Base-by-base conservation (phyloP, 768 basidiomycete genomes). In the Sarcodon sp. region DNA sequence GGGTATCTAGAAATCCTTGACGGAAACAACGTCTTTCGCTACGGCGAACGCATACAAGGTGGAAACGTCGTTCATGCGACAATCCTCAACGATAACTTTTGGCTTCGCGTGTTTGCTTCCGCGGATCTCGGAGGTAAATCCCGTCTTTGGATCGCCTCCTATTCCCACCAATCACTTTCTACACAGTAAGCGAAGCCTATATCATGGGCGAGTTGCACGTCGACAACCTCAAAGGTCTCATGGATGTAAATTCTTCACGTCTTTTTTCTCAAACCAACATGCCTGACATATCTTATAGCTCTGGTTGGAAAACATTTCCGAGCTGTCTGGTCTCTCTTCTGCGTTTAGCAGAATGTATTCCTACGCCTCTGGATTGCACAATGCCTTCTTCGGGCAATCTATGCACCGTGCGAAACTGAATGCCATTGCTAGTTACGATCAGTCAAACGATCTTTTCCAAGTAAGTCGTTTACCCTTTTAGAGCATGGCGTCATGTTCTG, bases 391-490 rank as follows among this genome's bases (percentile, higher is more conserved):
- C 38, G 84, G 85, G 11, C 85, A 87, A 58, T 82, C 83, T 4
- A 76, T 69, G 41, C 74, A 79, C 1, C 78, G 81, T 58, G 80
- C 85, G 11, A 76, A 83, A n/a, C 69, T 87, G 18, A 87, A 87
- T 54, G 84, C 76, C 12, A 83, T 59, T 46, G 84, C 87, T 3
- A 89, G 87, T 62, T 94, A 94, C 57, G 91, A 94, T 64, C 87
- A 91, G 57, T 90, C 87, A n/a, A 94, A 94, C 58, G 80, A 83
- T 52, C 72, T 92, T 51, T 93, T 92, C 70, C 44, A 83, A 81
- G 77, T 27, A 27, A 27, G 21, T 4, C 21, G 21, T 4, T 27
- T 45, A 21, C 31, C 41, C 39, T 35, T 32, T 7, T 18, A 11
- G 15, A 21, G 5, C 12, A 10, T 39, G 44, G 32, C 21, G n/a